phyloP scores from a whole-genome alignment of 139 green algal genomes.

The Microglena sp. region DNA sequence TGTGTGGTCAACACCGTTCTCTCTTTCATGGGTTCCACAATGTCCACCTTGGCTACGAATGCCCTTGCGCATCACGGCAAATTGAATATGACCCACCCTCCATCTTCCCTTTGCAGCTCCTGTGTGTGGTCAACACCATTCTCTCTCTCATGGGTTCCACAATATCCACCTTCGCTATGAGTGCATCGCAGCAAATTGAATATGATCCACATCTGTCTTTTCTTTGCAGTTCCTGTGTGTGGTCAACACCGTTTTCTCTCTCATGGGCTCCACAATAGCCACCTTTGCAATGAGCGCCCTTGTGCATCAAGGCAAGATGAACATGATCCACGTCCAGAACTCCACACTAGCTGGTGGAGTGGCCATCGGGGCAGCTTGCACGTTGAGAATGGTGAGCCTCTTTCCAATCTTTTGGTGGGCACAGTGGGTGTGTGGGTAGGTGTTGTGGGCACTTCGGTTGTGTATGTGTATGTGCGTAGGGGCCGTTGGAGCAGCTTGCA shows the following conservation, averaged over 20 bases:
- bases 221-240: conserved; percentile 43
- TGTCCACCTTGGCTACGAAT: no score
- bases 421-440: no score
- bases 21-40: no score
- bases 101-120: no score
- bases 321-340: conserved; percentile 54
- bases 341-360: conserved; percentile 51
- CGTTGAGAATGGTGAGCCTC: conserved; percentile 23
- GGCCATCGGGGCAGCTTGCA: conserved; percentile 47
- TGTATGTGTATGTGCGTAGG: no score
- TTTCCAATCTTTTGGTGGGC: no score
- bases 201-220: conserved; percentile 50
- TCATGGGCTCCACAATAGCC: conserved; percentile 34
- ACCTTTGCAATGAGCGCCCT: conserved; percentile 32
- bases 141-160: conserved; percentile 37
- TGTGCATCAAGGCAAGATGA: conserved; percentile 23
- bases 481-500: no score
- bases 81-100: no score
- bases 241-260: conserved; percentile 48
- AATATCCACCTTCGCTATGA: conserved; percentile 36
- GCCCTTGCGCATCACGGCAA: no score
- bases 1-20: conserved; percentile 53
- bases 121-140: conserved; percentile 50
- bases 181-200: conserved; percentile 26
- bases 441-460: no score